Evolutionary conservation across 768 basidiomycete genomes (phyloP).

Genomic region (Termitomyces sp.): DNA sequence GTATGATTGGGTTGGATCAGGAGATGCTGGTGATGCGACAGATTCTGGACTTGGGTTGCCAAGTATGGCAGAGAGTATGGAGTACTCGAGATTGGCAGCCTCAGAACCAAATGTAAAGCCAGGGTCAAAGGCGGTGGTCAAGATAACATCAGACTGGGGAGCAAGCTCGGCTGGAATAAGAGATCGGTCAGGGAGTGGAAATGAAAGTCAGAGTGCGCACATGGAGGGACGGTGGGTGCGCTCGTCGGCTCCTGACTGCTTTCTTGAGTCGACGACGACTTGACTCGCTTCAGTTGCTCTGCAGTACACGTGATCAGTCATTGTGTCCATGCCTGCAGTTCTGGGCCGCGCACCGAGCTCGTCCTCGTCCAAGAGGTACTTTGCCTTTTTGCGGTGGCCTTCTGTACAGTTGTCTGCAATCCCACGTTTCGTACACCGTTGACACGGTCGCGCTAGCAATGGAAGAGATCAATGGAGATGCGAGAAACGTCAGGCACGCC

Average conservation of each 20-base stretch:
- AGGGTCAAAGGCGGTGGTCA: conserved; percentile 57
- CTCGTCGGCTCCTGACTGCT: conserved; percentile 30
- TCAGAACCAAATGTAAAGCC: conserved; percentile 75
- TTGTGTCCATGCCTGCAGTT: conserved; percentile 20
- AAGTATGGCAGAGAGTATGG: conserved; percentile 88
- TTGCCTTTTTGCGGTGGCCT: conserved; percentile 96
- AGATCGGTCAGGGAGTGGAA: conserved; percentile 4
- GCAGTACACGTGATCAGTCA: conserved; percentile 33
- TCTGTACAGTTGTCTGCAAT: conserved; percentile 87
- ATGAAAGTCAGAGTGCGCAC: conserved; percentile 21
- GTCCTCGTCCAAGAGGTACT: conserved; percentile 91
- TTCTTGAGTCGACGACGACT: conserved; percentile 32
- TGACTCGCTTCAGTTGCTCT: conserved; percentile 48
- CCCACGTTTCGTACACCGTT: conserved; percentile 92
- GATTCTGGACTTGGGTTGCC: conserved; percentile 66
- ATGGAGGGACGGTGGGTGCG: conserved; percentile 24
- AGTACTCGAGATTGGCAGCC: conserved; percentile 92
- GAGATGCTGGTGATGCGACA: conserved; percentile 36
- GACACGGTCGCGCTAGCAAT: conserved; percentile 84
- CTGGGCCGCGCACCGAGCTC: conserved; percentile 65
- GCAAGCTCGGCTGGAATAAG: conserved; percentile 41
- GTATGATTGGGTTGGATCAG: conserved; percentile 28
- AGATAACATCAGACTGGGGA: conserved; percentile 53
- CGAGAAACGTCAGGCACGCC: conserved; percentile 6
- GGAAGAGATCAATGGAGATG: conserved; percentile 13